Evolutionary conservation across 2,329 filamentous ascomycete genomes (phyloP), one percentile per base, ranked within the genome.

Genomic region (Colletotrichum tamarilloi): DNA sequence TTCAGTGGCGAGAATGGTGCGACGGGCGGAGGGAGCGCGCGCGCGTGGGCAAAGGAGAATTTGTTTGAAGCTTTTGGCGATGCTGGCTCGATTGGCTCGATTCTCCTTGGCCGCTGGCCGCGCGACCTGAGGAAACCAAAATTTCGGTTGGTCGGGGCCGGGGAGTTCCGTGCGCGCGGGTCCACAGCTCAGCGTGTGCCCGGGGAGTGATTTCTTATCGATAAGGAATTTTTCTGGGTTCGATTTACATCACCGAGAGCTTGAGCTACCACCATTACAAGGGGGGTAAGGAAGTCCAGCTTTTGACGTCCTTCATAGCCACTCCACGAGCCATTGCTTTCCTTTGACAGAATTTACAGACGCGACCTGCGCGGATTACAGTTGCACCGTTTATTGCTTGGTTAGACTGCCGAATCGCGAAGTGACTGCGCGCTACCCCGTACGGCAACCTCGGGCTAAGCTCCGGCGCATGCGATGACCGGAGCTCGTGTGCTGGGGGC

Each of bases 381-480:
- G 9, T 12, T 35, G 3, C 11, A 4, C 3, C 32, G 32, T 12
- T 3, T 12, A 2, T 35, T 35, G 9, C 32, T 12, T 12, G 0
- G 11, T 35, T 35, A 35, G 11, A 35, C 11, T 12, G 9, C 32
- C 32, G 11, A 4, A 4, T 46, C 1, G 14, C 5, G 1, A 7
- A 16, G 26, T 8, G 24, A 52, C 7, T 38, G 11, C 24, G 35
- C 9, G 14, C 28, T 24, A 3, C n/a, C 14, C 19, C 2, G 22
- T 11, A 32, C 7, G n/a, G 28, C 28, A 14, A 42, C 38, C 19
- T 14, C 46, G 32, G 67, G 60, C 49, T 59, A 65, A 60, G 67
- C 12, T 65, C 64, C 60, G 38, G 60, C 55, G 70, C 70, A 75
- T 78, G 78, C 80, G 66, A 82, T 82, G 80, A 81, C 76, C 76